Evolutionary conservation across 805 yeast genomes (phyloP).

Genomic region (Teunomyces atbi): DNA sequence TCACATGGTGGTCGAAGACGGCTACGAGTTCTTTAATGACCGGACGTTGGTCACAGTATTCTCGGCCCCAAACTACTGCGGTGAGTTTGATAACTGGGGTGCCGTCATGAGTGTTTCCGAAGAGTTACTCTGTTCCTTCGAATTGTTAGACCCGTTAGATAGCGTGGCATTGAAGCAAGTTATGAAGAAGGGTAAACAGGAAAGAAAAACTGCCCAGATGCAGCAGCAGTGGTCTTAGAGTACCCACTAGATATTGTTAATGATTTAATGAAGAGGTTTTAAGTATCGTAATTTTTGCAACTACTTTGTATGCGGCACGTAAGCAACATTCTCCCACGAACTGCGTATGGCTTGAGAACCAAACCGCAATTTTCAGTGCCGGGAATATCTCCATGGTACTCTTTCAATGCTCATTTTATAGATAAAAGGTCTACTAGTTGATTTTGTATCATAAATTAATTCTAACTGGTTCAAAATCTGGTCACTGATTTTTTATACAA

Average conservation of each 20-base stretch:
- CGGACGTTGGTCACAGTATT: slow-evolving; percentile 70
- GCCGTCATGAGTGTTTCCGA: slow-evolving; percentile 97
- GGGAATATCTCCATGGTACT: too few species aligned
- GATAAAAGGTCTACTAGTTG: too few species aligned
- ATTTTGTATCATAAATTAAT: too few species aligned
- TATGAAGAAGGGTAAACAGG: slow-evolving; percentile 90
- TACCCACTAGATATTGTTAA: background rate
- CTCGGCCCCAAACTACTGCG: slow-evolving; percentile 75
- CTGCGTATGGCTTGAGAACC: too few species aligned
- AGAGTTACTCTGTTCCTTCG: slow-evolving; percentile 89
- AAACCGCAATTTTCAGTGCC: too few species aligned
- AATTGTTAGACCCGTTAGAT: slow-evolving; percentile 89
- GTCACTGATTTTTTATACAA: too few species aligned
- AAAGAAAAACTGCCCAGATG: slow-evolving; percentile 60
- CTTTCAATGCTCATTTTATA: too few species aligned
- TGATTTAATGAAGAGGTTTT: slow-evolving; percentile 1
- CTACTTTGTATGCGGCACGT: too few species aligned
- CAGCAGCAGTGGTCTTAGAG: slow-evolving; percentile 9
- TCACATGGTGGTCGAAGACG: slow-evolving; percentile 85
- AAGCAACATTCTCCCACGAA: too few species aligned
- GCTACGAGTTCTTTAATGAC: slow-evolving; percentile 74
- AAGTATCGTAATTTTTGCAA: background rate
- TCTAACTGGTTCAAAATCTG: too few species aligned
- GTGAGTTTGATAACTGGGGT: slow-evolving; percentile 93
- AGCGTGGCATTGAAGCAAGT: slow-evolving; percentile 90